These are phyloP conservation scores for Sporobolus alterniflorus DNA, from an alignment of 202 grass and related monocot species.

Conservation along the genomic window DNA sequence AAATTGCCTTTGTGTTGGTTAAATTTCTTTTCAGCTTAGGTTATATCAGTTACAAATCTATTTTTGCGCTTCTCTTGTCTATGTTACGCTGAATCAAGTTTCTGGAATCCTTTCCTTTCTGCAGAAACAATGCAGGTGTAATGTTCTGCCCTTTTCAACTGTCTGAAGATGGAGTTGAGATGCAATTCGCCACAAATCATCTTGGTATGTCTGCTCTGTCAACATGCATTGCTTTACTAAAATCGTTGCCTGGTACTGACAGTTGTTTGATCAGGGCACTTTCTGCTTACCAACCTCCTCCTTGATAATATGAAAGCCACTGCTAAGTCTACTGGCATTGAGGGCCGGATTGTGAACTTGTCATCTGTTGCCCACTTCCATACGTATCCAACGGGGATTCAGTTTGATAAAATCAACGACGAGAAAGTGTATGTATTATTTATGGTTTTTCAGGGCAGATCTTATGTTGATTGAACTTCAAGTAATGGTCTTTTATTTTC, in stretches of 20 bases:
- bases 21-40: neutral
- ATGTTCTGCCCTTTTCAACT: constrained; percentile 98
- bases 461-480: constrained; percentile 23
- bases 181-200: constrained; percentile 98
- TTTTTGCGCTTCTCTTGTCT: neutral
- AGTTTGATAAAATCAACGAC: constrained; percentile 76
- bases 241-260: constrained; percentile 11
- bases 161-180: constrained; percentile 88
- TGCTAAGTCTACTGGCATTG: constrained; percentile 65
- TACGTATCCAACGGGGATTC: constrained; percentile 81
- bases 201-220: constrained; percentile 59
- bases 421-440: constrained; percentile 53
- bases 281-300: constrained; percentile 92
- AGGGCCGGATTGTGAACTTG: constrained; percentile 92
- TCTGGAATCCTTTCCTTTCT: constrained; percentile 32
- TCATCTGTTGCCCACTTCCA: constrained; percentile 86
- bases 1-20: neutral
- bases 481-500: constrained; percentile 39
- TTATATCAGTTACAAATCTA: neutral
- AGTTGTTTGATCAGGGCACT: constrained; percentile 69
- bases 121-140: constrained; percentile 96
- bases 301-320: constrained; percentile 95
- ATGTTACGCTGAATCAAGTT: constrained; percentile 21
- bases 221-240: constrained; percentile 9
- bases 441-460: constrained; percentile 3